These are phyloP conservation scores for Phytophthora pseudosyringae DNA, from an alignment of 352 stramenopile genomes.

Conservation along the genomic window DNA sequence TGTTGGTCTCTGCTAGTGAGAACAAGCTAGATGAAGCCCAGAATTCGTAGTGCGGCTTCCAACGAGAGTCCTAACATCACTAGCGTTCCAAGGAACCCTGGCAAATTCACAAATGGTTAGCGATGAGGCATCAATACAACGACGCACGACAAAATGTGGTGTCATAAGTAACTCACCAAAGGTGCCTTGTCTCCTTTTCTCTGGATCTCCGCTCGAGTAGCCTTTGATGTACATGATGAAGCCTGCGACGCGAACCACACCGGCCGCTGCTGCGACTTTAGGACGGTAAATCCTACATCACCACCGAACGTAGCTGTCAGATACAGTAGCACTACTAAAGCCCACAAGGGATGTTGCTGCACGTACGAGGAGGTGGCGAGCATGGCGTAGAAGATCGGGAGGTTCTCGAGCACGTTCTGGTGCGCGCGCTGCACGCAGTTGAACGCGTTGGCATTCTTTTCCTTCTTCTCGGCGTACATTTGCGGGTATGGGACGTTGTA, in stretches of 20 bases:
- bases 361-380: slow-evolving; percentile 53
- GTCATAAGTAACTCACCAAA: slow-evolving; percentile 39
- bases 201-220: slow-evolving; percentile 47
- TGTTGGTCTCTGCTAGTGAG: slow-evolving; percentile 9
- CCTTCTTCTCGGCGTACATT: slow-evolving; percentile 72
- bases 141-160: neutral
- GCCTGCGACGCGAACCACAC: slow-evolving; percentile 42
- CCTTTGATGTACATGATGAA: slow-evolving; percentile 55
- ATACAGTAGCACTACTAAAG: neutral
- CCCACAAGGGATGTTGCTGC: neutral
- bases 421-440: slow-evolving; percentile 87
- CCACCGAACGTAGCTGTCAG: slow-evolving; percentile 4
- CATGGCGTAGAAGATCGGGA: slow-evolving; percentile 46
- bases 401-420: slow-evolving; percentile 84
- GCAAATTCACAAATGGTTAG: neutral
- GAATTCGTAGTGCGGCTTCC: slow-evolving; percentile 36
- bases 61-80: slow-evolving; percentile 39
- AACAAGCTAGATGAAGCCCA: slow-evolving; percentile 31
- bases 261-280: slow-evolving; percentile 40
- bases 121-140: neutral
- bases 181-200: slow-evolving; percentile 39
- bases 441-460: slow-evolving; percentile 74
- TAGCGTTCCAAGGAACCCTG: slow-evolving; percentile 34
- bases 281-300: slow-evolving; percentile 49
- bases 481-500: slow-evolving; percentile 70